Conservation (phyloP, 176 grass and related monocot genomes). For the Otatea glauca region DNA sequence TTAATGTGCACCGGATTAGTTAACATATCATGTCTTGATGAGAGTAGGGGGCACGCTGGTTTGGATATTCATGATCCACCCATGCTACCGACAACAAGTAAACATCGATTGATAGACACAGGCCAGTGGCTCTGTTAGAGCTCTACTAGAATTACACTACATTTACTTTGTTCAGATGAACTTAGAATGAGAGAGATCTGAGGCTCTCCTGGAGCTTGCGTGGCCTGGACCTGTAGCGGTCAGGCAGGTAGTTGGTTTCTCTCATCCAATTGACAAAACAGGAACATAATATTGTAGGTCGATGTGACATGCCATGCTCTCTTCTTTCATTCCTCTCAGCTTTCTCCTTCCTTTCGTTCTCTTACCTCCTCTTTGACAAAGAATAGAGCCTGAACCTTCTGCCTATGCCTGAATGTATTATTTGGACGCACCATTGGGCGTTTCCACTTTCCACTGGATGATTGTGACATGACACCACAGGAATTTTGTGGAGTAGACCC, state of each 20-base stretch:
- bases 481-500: no score
- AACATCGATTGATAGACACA: background rate
- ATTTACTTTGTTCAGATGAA: background rate
- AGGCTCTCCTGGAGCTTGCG: background rate
- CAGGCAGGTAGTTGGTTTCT: constrained; percentile 36
- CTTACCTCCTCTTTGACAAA: constrained; percentile 16
- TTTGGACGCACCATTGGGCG: background rate
- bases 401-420: background rate
- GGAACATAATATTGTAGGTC: constrained; percentile 25
- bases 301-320: constrained; percentile 18
- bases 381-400: constrained; percentile 20
- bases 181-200: background rate
- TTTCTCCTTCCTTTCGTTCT: background rate
- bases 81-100: background rate
- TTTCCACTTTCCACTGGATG: background rate
- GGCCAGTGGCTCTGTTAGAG: background rate
- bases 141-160: background rate
- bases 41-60: background rate
- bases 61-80: background rate
- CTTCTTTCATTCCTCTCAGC: background rate
- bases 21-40: background rate
- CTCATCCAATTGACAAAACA: constrained; percentile 36
- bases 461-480: background rate
- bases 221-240: background rate
- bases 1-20: constrained; percentile 5